phyloP scores from a whole-genome alignment of 1,139 yeast species.

The Hemisphaericaspora subhashii region DNA sequence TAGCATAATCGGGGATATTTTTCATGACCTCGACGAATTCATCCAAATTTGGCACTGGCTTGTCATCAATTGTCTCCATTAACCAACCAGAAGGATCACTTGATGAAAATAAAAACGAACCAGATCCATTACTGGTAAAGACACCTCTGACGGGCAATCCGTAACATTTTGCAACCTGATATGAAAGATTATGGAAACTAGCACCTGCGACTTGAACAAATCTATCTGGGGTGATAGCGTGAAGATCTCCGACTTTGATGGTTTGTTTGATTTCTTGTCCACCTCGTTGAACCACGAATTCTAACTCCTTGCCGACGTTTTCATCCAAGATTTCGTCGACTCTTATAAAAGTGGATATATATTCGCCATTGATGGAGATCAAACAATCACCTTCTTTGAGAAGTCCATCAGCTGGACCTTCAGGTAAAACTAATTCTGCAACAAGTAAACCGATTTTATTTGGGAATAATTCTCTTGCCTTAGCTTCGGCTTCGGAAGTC shows the following conservation, averaged over 20 bases:
- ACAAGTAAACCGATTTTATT: slow-evolving; percentile 78
- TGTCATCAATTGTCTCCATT: slow-evolving; percentile 73
- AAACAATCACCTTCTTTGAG: slow-evolving; percentile 86
- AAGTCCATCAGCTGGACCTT: slow-evolving; percentile 78
- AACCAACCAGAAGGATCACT: slow-evolving; percentile 68
- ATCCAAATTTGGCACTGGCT: slow-evolving; percentile 70
- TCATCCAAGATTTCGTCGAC: slow-evolving; percentile 85
- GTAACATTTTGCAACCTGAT: slow-evolving; percentile 83
- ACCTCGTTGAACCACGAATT: slow-evolving; percentile 68
- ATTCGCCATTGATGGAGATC: slow-evolving; percentile 66
- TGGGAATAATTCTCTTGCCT: slow-evolving; percentile 70
- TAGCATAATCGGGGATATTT: slow-evolving; percentile 69
- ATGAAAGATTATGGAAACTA: slow-evolving; percentile 78
- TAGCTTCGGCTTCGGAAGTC: slow-evolving; percentile 69
- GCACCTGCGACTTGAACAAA: slow-evolving; percentile 87
- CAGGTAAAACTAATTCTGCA: slow-evolving; percentile 80
- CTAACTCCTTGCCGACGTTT: slow-evolving; percentile 60
- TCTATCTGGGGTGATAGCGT: slow-evolving; percentile 77
- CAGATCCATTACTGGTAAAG: slow-evolving; percentile 73
- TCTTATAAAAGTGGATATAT: slow-evolving; percentile 68
- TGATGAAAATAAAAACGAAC: slow-evolving; percentile 67
- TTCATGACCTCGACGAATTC: slow-evolving; percentile 78
- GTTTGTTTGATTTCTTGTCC: slow-evolving; percentile 55
- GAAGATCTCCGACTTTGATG: slow-evolving; percentile 71
- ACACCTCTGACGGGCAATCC: slow-evolving; percentile 87